phyloP scores from a whole-genome alignment of 345 rosid species.

The Rhizophora mangle region DNA sequence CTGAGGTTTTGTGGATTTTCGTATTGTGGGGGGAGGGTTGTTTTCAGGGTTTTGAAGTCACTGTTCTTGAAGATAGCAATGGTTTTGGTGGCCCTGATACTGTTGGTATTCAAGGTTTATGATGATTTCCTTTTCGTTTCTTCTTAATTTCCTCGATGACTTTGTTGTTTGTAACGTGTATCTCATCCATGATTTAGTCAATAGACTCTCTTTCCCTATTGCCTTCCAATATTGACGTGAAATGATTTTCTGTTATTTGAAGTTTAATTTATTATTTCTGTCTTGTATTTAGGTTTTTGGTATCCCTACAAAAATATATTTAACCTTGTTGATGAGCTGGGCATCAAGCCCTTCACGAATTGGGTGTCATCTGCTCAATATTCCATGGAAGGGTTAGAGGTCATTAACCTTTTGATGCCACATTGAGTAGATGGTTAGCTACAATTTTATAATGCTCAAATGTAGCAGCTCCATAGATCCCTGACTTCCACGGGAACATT shows the following conservation, averaged over 20 bases:
- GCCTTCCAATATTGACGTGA: not conserved
- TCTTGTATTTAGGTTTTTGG: slow-evolving; percentile 48
- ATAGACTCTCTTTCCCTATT: too few species aligned
- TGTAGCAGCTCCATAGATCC: slow-evolving; percentile 1
- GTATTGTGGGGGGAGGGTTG: not conserved
- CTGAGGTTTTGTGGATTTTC: not conserved
- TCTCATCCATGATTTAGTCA: too few species aligned
- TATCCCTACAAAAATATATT: slow-evolving; percentile 36
- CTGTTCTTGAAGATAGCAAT: slow-evolving; percentile 51
- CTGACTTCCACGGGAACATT: slow-evolving; percentile 2
- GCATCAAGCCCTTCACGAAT: slow-evolving; percentile 21
- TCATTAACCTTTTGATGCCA: slow-evolving; percentile 36
- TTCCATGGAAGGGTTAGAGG: slow-evolving; percentile 30
- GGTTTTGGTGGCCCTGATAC: slow-evolving; percentile 44
- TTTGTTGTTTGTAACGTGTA: too few species aligned
- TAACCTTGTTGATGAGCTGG: slow-evolving; percentile 22
- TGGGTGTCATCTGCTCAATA: slow-evolving; percentile 18
- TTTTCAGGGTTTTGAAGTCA: slow-evolving; percentile 52
- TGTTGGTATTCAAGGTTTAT: slow-evolving; percentile 52
- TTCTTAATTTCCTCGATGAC: not conserved
- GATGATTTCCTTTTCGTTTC: not conserved
- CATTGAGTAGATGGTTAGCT: not conserved
- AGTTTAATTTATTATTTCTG: slow-evolving; percentile 2
- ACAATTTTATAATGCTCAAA: not conserved
- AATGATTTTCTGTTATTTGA: slow-evolving; percentile 9